Base-by-base conservation (phyloP, 2,329 filamentous ascomycete genomes). In the Xylaria sp. region DNA sequence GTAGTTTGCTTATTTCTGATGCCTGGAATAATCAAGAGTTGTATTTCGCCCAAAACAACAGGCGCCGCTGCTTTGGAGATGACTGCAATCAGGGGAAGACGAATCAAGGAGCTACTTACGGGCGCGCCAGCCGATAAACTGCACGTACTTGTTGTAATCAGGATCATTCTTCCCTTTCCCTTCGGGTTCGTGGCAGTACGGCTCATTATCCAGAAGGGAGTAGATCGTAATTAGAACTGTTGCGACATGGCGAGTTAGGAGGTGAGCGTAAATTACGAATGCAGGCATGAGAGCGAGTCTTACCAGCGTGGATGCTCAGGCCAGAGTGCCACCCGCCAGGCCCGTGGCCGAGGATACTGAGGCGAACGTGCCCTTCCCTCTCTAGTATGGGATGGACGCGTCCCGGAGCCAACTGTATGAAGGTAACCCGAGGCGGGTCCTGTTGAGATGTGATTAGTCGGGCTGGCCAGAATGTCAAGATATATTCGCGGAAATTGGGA, bases 331-430 rank as follows among this genome's bases (percentile, higher is more conserved):
- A 68, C 29, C 65, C 59, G 11, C 59, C 67, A 1, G 35, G 27
- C 63, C 65, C 64, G 4, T 61, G 63, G 10, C 58, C 54, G 8
- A 68, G 51, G 33, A 66, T 66, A 47, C 57, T 62, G 1, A 68
- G 52, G 31, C 63, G 64, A 1, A 68, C 54, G 1, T 27, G 60
- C 13, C 67, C 67, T 3, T 68, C 62, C 2, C 51, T 31, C 27
- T 64, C 64, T 11, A 69, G 51, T 23, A 65, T 65, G 11, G 67
- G 66, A 21, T 69, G 67, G 5, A 68, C 63, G 15, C 64, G 53
- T 9, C 23, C 21, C 1, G 58, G 54, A 0, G 31, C 31, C 37
- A 64, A 44, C 47, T 68, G 66, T 27, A 65, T 37, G 35, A 65
- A 65, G 10, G 38, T 63, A 49, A 69, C 67, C 3, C 43, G 51